Percentiles rank a stretch among this genome's conserved stretches.
Conservation (phyloP, 1,139 yeast genomes). For the Pichia sp. region DNA sequence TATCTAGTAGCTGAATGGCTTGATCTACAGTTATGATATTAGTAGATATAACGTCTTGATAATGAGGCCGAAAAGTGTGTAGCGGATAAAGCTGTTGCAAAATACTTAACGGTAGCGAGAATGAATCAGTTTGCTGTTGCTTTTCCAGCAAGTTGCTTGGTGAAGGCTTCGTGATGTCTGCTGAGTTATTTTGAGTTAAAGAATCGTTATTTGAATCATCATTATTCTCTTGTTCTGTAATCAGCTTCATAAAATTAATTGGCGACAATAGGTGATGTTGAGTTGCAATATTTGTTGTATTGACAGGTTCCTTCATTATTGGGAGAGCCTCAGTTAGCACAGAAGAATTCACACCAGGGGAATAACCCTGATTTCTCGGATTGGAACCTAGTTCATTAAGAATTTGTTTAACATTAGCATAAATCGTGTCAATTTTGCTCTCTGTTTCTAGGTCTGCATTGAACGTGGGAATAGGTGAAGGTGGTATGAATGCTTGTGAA, state of each 20-base stretch:
- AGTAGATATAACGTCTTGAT: conserved; percentile 41
- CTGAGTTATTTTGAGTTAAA: background rate
- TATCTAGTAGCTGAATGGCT: conserved; percentile 47
- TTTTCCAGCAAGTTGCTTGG: background rate
- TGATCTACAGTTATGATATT: conserved; percentile 50
- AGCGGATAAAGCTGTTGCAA: conserved; percentile 13
- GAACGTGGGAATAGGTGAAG: background rate
- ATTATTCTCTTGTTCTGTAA: background rate
- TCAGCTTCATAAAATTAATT: conserved; percentile 3
- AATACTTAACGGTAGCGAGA: conserved; percentile 8
- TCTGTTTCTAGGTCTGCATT: conserved; percentile 4
- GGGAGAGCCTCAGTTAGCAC: conserved; percentile 1
- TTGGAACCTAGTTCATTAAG: background rate
- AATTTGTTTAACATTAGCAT: conserved; percentile 8
- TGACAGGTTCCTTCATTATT: conserved; percentile 5
- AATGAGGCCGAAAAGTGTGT: conserved; percentile 10
- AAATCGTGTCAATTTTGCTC: conserved; percentile 5
- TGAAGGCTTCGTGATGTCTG: background rate
- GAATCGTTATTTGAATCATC: background rate
- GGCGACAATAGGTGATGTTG: conserved; percentile 12
- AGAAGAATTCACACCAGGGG: background rate
- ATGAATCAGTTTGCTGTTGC: background rate
- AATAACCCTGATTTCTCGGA: background rate
- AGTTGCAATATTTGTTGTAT: conserved; percentile 11
- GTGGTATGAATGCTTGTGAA: conserved; percentile 2